Conservation (phyloP, 2,329 filamentous ascomycete species). For the Neonectria hederae region DNA sequence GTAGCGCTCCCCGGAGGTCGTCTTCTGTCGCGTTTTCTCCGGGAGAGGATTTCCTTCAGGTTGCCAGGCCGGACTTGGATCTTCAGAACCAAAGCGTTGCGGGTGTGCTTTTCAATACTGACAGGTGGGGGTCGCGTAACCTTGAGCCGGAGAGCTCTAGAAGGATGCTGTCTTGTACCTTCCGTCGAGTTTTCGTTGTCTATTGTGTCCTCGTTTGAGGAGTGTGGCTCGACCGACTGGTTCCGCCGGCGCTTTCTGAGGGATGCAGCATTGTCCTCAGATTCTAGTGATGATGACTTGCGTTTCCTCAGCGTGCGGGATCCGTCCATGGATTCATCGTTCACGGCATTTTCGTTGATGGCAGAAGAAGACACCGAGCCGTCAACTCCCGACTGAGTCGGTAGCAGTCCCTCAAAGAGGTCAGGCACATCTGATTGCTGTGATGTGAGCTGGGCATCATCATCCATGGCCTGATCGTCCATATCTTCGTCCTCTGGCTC, state of each 20-base stretch:
- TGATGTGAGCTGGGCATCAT: constrained; percentile 36
- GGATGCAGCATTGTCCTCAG: constrained; percentile 63
- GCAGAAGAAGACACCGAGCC: constrained; percentile 28
- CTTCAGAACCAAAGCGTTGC: constrained; percentile 48
- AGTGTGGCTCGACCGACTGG: constrained; percentile 54
- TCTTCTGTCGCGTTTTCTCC: constrained; percentile 47
- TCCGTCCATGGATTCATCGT: constrained; percentile 57
- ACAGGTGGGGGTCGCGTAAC: constrained; percentile 52
- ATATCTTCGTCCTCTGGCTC: constrained; percentile 37
- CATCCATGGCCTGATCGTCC: constrained; percentile 35
- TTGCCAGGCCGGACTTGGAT: constrained; percentile 51
- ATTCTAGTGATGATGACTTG: constrained; percentile 78
- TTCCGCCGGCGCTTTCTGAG: constrained; percentile 65
- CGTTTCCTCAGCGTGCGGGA: constrained; percentile 83
- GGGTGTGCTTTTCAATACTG: constrained; percentile 52
- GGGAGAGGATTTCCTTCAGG: constrained; percentile 50
- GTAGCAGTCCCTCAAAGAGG: constrained; percentile 16
- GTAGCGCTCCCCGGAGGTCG: constrained; percentile 35
- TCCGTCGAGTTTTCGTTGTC: constrained; percentile 44
- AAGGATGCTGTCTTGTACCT: constrained; percentile 47
- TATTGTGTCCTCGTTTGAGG: constrained; percentile 47
- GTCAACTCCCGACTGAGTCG: constrained; percentile 16
- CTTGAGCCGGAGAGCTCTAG: constrained; percentile 69
- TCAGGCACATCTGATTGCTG: constrained; percentile 41
- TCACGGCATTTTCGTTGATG: constrained; percentile 15